phyloP scores from a whole-genome alignment of 192 early-diverging fungal species.

The Coemansia sp. region DNA sequence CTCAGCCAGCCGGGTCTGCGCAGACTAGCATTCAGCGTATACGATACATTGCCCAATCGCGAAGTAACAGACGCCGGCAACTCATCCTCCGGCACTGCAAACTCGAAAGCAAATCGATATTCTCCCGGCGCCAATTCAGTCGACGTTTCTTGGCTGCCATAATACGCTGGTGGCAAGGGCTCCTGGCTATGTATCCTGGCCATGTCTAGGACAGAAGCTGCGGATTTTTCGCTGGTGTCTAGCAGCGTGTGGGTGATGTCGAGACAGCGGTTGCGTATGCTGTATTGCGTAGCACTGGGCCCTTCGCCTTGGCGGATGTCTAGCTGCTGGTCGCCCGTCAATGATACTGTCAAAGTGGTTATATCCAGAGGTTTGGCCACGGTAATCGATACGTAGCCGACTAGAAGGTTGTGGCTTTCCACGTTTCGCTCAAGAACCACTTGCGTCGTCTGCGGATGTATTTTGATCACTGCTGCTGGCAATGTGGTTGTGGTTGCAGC shows the following conservation, averaged over 20 bases:
- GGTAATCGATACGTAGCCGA: constrained; percentile 24
- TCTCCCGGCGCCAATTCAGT: constrained; percentile 17
- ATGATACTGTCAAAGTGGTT: constrained; percentile 17
- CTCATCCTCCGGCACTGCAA: constrained; percentile 21
- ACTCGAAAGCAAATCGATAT: constrained; percentile 46
- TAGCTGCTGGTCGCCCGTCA: constrained; percentile 30
- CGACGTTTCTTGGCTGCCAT: neutral
- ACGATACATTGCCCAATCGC: constrained; percentile 25
- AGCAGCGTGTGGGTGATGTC: constrained; percentile 21
- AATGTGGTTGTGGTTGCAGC: neutral
- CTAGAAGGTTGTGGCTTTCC: constrained; percentile 21
- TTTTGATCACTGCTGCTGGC: constrained; percentile 10
- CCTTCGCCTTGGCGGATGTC: constrained; percentile 39
- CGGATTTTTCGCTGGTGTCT: neutral
- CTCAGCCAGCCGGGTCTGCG: constrained; percentile 22
- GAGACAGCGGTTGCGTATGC: constrained; percentile 16
- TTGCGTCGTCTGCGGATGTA: constrained; percentile 38
- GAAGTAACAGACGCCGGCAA: constrained; percentile 39
- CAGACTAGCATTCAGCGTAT: constrained; percentile 13
- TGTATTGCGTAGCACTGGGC: constrained; percentile 25
- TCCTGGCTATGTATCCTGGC: neutral
- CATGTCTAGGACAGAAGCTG: neutral
- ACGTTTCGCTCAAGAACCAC: constrained; percentile 25
- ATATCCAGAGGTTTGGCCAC: constrained; percentile 17
- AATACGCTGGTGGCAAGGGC: too few species aligned